Conservation (phyloP, 139 green algal species). For the Chlorella sp. region DNA sequence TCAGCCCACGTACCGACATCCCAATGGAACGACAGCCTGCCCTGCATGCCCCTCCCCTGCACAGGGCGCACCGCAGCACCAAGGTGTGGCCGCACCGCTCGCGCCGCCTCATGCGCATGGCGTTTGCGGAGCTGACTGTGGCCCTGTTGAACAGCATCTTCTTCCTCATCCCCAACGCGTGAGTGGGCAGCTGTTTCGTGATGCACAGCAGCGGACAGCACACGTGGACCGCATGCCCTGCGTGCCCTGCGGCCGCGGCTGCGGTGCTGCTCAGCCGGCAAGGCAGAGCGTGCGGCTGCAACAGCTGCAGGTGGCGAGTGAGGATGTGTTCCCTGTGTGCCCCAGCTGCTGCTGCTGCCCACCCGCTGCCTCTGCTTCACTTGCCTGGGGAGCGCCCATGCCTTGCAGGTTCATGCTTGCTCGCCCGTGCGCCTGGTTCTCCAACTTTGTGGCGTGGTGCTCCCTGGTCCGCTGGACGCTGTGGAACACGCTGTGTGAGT, state of each 20-base stretch:
- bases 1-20: no score
- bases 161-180: slow-evolving; percentile 36
- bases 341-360: no score
- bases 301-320: no score
- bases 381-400: no score
- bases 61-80: slow-evolving; percentile 9
- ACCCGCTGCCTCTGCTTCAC: neutral
- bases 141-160: slow-evolving; percentile 9
- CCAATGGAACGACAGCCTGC: no score
- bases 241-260: no score
- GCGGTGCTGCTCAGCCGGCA: no score
- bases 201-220: no score
- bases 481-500: slow-evolving; percentile 29
- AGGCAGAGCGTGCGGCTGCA: no score
- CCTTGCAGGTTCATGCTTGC: slow-evolving; percentile 14
- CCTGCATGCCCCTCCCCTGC: no score
- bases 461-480: slow-evolving; percentile 20
- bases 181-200: neutral
- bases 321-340: no score
- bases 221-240: no score
- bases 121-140: slow-evolving; percentile 10
- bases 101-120: neutral
- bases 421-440: slow-evolving; percentile 27
- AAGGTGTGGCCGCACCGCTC: slow-evolving; percentile 31
- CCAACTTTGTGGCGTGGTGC: neutral